These are phyloP conservation scores for Spinellus fusiger DNA, from an alignment of 192 early-diverging fungal species.

Conservation along the genomic window DNA sequence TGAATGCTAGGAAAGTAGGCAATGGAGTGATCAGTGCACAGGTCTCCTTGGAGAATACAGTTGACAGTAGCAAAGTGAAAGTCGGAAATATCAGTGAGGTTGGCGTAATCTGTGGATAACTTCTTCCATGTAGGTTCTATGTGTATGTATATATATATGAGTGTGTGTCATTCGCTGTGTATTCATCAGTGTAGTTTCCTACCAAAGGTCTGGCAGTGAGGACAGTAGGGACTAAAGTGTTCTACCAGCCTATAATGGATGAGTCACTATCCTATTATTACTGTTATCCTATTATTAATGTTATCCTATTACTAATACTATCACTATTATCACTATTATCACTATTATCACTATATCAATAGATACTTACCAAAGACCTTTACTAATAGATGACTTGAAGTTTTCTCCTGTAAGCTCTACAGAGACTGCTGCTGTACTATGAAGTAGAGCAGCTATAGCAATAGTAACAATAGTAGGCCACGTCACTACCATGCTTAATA, in stretches of 20 bases:
- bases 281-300: too few species aligned
- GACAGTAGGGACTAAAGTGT: constrained; percentile 41
- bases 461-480: too few species aligned
- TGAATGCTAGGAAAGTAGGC: constrained; percentile 54
- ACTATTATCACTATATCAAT: too few species aligned
- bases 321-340: too few species aligned
- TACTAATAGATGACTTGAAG: too few species aligned
- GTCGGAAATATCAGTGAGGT: constrained; percentile 24
- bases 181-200: neutral
- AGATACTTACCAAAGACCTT: too few species aligned
- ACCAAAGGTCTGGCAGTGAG: constrained; percentile 40
- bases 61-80: constrained; percentile 67
- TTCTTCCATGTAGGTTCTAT: constrained; percentile 46
- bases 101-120: constrained; percentile 34
- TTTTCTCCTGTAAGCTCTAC: too few species aligned
- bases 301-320: too few species aligned
- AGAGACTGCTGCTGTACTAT: too few species aligned
- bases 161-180: neutral
- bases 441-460: too few species aligned
- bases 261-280: too few species aligned
- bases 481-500: too few species aligned
- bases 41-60: constrained; percentile 54
- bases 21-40: constrained; percentile 58
- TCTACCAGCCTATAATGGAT: constrained; percentile 49
- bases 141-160: neutral